Evolutionary conservation across 2,329 filamentous ascomycete species (phyloP), one percentile per base, ranked within the genome.

Genomic region (Thermothelomyces thermophilus): DNA sequence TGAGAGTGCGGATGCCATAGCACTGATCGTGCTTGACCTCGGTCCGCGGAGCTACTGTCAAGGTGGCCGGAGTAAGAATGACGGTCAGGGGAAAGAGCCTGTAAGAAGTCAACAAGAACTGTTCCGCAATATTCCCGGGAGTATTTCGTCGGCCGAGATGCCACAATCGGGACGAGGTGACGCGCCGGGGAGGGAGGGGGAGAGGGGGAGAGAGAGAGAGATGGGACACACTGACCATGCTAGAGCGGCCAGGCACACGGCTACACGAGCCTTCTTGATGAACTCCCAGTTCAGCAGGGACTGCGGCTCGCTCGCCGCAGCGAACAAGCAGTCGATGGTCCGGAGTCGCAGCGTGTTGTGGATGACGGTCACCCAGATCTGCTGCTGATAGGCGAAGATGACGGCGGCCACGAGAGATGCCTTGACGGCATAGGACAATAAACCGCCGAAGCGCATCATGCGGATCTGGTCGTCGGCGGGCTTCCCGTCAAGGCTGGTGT

Each of bases 71-170:
- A 1, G 60, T 63, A 17, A 64, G 42, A 37, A 64, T 64, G 37
- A 64, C 61, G 3, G 61, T 57, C 10, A 64, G 50, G 1, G 63
- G 63, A 5, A 60, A 62, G 14, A 61, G 37, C 58, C 58, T 60
- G 26, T 16, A 16, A n/a, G 8, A 2, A 14, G 17, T 30, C 33
- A 47, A 45, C 17, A 53, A 45, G 26, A 9, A 14, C 13, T 22
- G 13, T 13, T n/a, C n/a, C n/a, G n/a, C n/a, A n/a, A n/a, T n/a
- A n/a, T n/a, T n/a, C n/a, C n/a, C n/a, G n/a, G n/a, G n/a, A n/a
- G n/a, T n/a, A n/a, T n/a, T n/a, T n/a, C n/a, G n/a, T n/a, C n/a
- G 19, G 11, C 7, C 4, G 16, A 20, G 19, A 5, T 19, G 10
- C 17, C 35, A 37, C 11, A 20, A 16, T 6, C 33, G 35, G 8